Evolutionary conservation across 768 basidiomycete genomes (phyloP), one percentile per base, ranked within the genome.

Genomic region (Jaapia argillacea): DNA sequence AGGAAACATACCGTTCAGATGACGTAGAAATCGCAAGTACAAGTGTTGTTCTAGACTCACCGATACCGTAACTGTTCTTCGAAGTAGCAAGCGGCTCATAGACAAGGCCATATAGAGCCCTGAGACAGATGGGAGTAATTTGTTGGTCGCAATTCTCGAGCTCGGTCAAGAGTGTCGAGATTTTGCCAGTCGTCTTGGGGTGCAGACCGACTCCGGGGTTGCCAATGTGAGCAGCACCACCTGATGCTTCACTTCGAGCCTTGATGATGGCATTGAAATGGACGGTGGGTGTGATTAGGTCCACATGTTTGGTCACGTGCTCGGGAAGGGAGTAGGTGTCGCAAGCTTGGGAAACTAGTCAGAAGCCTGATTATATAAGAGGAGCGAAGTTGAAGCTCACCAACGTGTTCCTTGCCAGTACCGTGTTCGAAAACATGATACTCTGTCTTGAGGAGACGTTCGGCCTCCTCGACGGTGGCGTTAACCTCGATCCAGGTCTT

Each of bases 71-170:
- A 20, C 59, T 61, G 47, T 71, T 71, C 10, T 22, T 10, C 13
- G 10, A 7, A 21, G 37, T 45, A 7, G 37, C 37, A 7, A 38
- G 10, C 10, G 37, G 37, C 20, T 13, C 20, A 21, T 38, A 38
- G 7, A 22, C 37, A 5, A 71, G 49, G 4, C 54, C 57, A 45
- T 71, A 70, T 25, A 71, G 49, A 5, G 67, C 62, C 14, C 63
- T 55, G 24, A 70, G 49, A 44, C 69, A 71, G 2, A 49, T 48
- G 1, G 68, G 69, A 2, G 65, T 67, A 33, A 60, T 65, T 20
- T 49, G 48, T 35, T 53, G 12, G 26, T 63, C 43, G 37, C 60
- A 62, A 21, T 10, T 38, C 37, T 38, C 10, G 13, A 22, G 22
- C 37, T 38, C 7, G 37, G 37, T 10, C 37, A 38, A 22, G 13